Percentiles rank a stretch among this genome's conserved stretches.
These are phyloP conservation scores for Maudiozyma bulderi DNA, from an alignment of 805 yeast species.

Conservation along the genomic window DNA sequence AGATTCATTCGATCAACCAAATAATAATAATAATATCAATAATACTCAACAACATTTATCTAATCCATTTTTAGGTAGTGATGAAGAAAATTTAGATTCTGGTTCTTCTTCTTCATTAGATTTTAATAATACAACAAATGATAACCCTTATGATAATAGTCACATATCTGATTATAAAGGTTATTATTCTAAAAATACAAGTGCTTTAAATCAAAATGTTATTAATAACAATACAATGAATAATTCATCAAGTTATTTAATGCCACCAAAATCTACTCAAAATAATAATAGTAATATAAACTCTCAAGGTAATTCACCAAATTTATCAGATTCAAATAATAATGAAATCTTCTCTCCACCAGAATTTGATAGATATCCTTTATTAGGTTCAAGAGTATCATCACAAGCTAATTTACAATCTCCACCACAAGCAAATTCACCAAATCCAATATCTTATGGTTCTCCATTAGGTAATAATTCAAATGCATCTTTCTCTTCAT, in stretches of 20 bases:
- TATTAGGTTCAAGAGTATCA: conserved; percentile 47
- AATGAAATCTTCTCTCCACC: conserved; percentile 36
- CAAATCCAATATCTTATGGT: conserved; percentile 2
- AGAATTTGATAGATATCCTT: conserved; percentile 62
- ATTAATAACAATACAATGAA: neutral
- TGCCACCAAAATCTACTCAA: neutral
- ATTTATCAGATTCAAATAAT: neutral
- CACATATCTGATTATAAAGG: conserved; percentile 23
- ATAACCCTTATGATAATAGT: neutral
- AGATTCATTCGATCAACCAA: conserved; percentile 9
- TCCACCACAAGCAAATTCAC: neutral
- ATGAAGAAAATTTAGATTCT: conserved; percentile 7
- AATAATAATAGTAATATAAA: neutral
- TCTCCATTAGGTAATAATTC: conserved; percentile 1
- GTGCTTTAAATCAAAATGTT: conserved; percentile 4
- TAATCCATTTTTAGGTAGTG: conserved; percentile 10
- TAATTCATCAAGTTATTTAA: neutral
- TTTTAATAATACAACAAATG: neutral
- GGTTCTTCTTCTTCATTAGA: conserved; percentile 3
- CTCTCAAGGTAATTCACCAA: neutral
- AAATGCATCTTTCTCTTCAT: conserved; percentile 27
- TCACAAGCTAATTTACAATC: conserved; percentile 33
- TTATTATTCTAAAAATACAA: conserved; percentile 21
- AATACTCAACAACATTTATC: neutral
- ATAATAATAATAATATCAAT: neutral